phyloP scores from a whole-genome alignment of 192 early-diverging fungal genomes.

The Backusella sp. region DNA sequence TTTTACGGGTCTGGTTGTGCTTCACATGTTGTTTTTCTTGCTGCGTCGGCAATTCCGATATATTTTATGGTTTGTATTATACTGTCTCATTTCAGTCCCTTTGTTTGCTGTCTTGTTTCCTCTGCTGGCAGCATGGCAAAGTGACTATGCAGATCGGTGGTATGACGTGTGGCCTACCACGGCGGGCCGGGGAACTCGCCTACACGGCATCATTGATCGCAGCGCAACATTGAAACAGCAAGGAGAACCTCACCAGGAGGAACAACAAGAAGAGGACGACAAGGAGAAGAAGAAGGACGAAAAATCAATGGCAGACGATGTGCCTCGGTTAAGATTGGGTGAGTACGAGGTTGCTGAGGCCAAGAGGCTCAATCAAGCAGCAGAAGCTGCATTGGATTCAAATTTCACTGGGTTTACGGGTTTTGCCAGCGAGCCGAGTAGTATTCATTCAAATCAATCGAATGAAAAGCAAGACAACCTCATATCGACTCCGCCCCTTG shows the following conservation, averaged over 20 bases:
- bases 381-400: slow-evolving; percentile 19
- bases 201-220: slow-evolving; percentile 32
- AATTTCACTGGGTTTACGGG: slow-evolving; percentile 23
- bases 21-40: slow-evolving; percentile 35
- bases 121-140: slow-evolving; percentile 19
- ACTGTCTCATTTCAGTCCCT: slow-evolving; percentile 26
- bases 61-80: slow-evolving; percentile 32
- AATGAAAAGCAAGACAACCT: slow-evolving; percentile 11
- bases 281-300: neutral
- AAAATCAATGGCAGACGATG: neutral
- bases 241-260: neutral
- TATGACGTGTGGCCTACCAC: slow-evolving; percentile 31
- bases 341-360: slow-evolving; percentile 25
- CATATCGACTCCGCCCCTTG: slow-evolving; percentile 16
- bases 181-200: slow-evolving; percentile 1
- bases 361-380: neutral
- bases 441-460: neutral
- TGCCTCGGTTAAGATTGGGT: slow-evolving; percentile 21
- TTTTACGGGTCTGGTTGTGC: slow-evolving; percentile 19
- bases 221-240: neutral
- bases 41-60: slow-evolving; percentile 26
- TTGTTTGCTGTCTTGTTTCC: slow-evolving; percentile 33
- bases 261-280: neutral
- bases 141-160: slow-evolving; percentile 27
- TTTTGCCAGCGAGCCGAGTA: neutral